Percentiles rank a stretch among this genome's conserved stretches.
These are phyloP conservation scores for Peziza echinospora DNA, from an alignment of 495 filamentous ascomycete species.

Conservation along the genomic window DNA sequence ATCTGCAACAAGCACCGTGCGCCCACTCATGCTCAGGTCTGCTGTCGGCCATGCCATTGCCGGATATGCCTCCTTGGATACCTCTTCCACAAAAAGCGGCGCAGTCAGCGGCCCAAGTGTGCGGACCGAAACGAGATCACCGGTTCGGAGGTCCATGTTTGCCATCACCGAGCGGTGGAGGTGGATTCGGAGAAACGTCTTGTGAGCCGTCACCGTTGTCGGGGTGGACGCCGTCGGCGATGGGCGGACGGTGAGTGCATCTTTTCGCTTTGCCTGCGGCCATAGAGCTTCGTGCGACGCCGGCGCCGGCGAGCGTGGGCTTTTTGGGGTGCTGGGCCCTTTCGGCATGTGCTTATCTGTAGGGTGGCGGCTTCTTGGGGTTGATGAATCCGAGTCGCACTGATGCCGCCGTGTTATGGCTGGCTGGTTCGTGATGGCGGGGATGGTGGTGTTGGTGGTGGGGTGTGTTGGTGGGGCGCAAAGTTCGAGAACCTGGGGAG, in stretches of 20 bases:
- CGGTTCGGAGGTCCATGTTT: conserved; percentile 9
- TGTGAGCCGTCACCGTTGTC: too few species aligned
- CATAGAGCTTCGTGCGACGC: too few species aligned
- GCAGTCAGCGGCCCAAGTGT: conserved; percentile 1
- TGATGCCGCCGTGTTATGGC: too few species aligned
- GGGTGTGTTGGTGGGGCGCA: too few species aligned
- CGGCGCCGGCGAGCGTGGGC: too few species aligned
- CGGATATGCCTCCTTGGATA: conserved; percentile 3
- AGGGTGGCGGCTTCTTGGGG: too few species aligned
- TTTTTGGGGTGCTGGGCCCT: too few species aligned
- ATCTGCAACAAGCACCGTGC: conserved; percentile 14
- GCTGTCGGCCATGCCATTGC: conserved; percentile 14
- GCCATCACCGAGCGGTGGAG: conserved; percentile 9
- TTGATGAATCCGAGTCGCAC: too few species aligned
- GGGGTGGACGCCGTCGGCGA: conserved; percentile 6
- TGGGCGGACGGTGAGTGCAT: conserved; percentile 3
- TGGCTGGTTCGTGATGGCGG: too few species aligned
- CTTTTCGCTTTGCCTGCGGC: not conserved
- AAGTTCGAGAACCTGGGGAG: too few species aligned
- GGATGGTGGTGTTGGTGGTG: too few species aligned
- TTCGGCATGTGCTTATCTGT: too few species aligned
- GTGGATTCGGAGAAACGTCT: conserved; percentile 16
- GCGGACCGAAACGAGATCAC: conserved; percentile 10
- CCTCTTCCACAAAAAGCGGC: not conserved
- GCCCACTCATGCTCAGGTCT: conserved; percentile 12